These are phyloP conservation scores for Lasiosphaeris hirsuta DNA, from an alignment of 495 filamentous ascomycete species.

Conservation along the genomic window DNA sequence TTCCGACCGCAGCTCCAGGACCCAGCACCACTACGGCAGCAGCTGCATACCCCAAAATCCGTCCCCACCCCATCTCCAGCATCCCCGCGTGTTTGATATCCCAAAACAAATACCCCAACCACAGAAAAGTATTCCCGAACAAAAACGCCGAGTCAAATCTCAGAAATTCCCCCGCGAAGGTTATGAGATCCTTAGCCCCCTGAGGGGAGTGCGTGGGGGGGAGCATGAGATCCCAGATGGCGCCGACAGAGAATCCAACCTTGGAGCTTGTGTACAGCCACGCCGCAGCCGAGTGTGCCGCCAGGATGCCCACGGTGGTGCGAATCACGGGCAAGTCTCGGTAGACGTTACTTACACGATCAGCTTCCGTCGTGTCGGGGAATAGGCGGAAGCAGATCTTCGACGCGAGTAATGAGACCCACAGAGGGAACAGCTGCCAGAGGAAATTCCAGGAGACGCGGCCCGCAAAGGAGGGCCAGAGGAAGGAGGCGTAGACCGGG, in stretches of 20 bases:
- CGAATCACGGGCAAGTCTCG: not conserved
- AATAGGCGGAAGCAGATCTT: not conserved
- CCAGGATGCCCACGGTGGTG: not conserved
- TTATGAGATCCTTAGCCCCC: not conserved
- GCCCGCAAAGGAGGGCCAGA: not conserved
- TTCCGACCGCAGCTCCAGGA: constrained; percentile 14
- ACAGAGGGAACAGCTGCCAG: constrained; percentile 17
- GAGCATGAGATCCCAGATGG: not conserved
- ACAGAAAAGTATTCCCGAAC: constrained; percentile 15
- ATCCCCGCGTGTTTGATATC: constrained; percentile 18
- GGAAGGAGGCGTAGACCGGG: constrained; percentile 1
- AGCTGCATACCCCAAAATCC: not conserved
- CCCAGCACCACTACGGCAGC: constrained; percentile 10
- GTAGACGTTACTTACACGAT: constrained; percentile 1
- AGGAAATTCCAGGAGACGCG: constrained; percentile 2
- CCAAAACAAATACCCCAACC: constrained; percentile 23
- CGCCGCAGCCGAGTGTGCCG: not conserved
- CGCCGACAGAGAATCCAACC: not conserved
- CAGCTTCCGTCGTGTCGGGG: constrained; percentile 7
- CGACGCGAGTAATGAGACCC: not conserved
- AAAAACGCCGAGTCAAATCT: constrained; percentile 16
- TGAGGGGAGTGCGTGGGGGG: not conserved
- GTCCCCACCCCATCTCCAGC: constrained; percentile 18
- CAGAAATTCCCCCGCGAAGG: constrained; percentile 10
- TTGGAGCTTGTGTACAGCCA: not conserved